Base-by-base conservation (phyloP, 2,329 filamentous ascomycete species). In the Plectosphaerella cucumerina region DNA sequence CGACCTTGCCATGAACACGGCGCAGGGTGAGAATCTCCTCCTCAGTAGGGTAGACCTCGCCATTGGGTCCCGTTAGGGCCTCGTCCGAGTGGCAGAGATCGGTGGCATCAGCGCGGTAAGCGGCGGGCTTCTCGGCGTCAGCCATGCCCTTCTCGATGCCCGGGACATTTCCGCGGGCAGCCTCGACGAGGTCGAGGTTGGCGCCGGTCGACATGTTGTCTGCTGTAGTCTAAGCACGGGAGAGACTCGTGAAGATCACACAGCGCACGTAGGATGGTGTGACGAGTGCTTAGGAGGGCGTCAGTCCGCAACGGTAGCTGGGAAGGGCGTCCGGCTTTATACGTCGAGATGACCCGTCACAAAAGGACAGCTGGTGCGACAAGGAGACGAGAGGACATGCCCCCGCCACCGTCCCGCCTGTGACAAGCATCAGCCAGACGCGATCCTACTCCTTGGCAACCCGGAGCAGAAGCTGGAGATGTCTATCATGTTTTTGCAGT, bases 1-100 rank as follows among this genome's bases (percentile, higher is more conserved):
- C 77, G 17, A 85, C 74, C 54, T 69, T 71, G 47, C 76, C 78
- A 34, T 77, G 73, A 10, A 82, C 72, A 54, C 78, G 78, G 34
- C 72, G 72, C 5, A 83, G 65, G 5, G 76, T 78, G 3, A 56
- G 56, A n/a, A 80, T 59, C 42, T 83, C 79, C 54, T 81, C 73
- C n/a, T 73, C 70, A 1, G 78, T 82, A 1, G 79, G 78, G 46
- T 72, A 73, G 55, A 67, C 66, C 56, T 74, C 69, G 52, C 47
- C 50, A 26, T 54, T 52, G 5, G 20, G 35, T 2, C 52, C 52
- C 3, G 22, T 26, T 35, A 52, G 47, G 3, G 47, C 45, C 5
- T 39, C 17, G 12, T 51, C 47, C 5, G 47, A 49, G 1, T 9
- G 21, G 5, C 37, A 44, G 2, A 20, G 6, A 4, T 44, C 35